A percentile compares a stretch with the other conserved stretches of the same genome.
These are phyloP conservation scores for Lasiosphaeria miniovina DNA, from an alignment of 495 filamentous ascomycete genomes.

Conservation along the genomic window DNA sequence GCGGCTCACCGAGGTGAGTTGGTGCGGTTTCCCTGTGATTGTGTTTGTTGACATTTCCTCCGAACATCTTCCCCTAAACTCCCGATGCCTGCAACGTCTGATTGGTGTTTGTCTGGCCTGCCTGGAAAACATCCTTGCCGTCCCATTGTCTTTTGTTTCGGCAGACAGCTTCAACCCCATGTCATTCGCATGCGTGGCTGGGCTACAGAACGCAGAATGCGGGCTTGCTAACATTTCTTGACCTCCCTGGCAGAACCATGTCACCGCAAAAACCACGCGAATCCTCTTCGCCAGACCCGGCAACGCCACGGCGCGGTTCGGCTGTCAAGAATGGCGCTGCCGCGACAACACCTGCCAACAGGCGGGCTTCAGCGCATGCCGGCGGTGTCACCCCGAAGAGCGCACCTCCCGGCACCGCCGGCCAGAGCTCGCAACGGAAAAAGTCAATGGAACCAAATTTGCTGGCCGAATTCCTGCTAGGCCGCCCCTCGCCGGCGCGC, in stretches of 20 bases:
- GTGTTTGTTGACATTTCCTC: constrained; percentile 25
- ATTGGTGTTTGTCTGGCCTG: constrained; percentile 5
- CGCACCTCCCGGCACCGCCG: constrained; percentile 34
- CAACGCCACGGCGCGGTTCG: constrained; percentile 18
- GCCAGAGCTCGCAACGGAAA: constrained; percentile 28
- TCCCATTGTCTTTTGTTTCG: background rate
- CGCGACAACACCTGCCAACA: constrained; percentile 25
- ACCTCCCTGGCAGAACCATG: constrained; percentile 25
- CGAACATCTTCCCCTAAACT: constrained; percentile 11
- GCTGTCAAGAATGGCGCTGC: constrained; percentile 25
- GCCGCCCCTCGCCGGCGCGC: constrained; percentile 47
- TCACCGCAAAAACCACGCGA: constrained; percentile 28
- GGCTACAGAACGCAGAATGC: constrained; percentile 17
- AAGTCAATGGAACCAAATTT: constrained; percentile 43
- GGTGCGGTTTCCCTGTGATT: constrained; percentile 11
- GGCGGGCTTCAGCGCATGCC: constrained; percentile 20
- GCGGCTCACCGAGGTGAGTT: constrained; percentile 24
- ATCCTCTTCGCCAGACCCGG: constrained; percentile 13
- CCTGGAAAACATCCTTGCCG: background rate
- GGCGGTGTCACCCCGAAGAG: constrained; percentile 36
- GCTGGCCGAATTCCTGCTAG: constrained; percentile 52
- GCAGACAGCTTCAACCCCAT: background rate
- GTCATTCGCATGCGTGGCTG: background rate
- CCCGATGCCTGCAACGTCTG: constrained; percentile 10
- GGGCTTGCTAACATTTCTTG: constrained; percentile 17